Evolutionary conservation across 192 early-diverging fungal species (phyloP), one percentile per base, ranked within the genome.

Genomic region (Chytriomyces sp.): DNA sequence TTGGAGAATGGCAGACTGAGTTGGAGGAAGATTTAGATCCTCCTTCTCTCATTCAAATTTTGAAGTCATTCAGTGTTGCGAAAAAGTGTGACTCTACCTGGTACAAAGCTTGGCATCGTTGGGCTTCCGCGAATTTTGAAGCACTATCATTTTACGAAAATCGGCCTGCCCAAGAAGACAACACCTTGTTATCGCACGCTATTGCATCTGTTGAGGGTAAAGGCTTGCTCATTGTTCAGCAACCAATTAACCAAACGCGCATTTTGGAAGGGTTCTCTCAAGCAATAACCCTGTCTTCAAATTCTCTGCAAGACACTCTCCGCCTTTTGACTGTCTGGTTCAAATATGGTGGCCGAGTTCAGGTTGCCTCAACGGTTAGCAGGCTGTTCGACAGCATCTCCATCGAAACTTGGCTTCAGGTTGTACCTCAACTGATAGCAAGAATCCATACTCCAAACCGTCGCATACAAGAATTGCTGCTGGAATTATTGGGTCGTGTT

Each of bases 71-170:
- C 71, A 75, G 7, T 19, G 82, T 90, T 34, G 93, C 94, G 0
- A 93, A 91, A 12, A 78, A 86, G 30, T 84, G 90, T 75, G 92
- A 93, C 64, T 80, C 82, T 72, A 84, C 89, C 41, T 94, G 91
- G 90, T 94, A 95, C 79, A 94, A 78, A 89, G 94, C 92, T 22
- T 95, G 93, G 93, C 93, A 95, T 62, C 82, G 89, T 19, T 93
- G 92, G 88, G 94, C 92, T 22, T 72, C 93, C 12, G 84, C 89
- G 33, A 93, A 93, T 66, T 87, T 89, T 75, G 90, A 95, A 64
- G 89, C 89, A 33, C 83, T 93, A 57, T 78, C 78, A 14, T 82
- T 86, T 65, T 83, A 89, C 55, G 87, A 88, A 38, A 78, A 86
- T 91, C 89, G 0, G 89, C 88, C 3, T 80, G 86, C 28, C 77